Evolutionary conservation across 805 yeast genomes (phyloP), one percentile per base, ranked within the genome.

Genomic region (Candida verbasci): DNA sequence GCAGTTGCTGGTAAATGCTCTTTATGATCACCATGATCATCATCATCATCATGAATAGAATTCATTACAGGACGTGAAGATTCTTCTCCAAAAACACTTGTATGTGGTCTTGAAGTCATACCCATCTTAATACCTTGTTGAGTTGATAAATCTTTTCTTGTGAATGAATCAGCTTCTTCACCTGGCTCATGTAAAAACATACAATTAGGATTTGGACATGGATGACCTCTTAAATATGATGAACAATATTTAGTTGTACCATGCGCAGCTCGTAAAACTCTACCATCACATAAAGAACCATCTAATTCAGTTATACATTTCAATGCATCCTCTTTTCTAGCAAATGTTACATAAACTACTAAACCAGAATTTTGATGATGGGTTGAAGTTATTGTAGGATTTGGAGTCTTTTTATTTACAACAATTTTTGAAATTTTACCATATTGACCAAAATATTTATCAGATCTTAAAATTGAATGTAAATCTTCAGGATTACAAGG

Each of bases 181-280:
- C 99, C 98, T 6, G 98, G 98, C 62, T 93, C 98, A 59, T 93
- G 99, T 52, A 93, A 72, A 53, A 93, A 93, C 98, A 93, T 93
- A 72, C 99, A 93, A 55, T 88, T 87, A 44, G 97, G 97, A 62
- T 93, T 93, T 41, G 96, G 98, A 65, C 99, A 93, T 8, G 93
- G 82, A 57, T 86, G 94, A 24, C 96, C 97, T 48, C 97, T 75
- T 45, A 93, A 67, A 56, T 93, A 93, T 3, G 95, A 83, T n/a
- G 96, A 86, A 60, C 99, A 93, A 66, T 93, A 93, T 61, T 93
- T 93, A 9, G 99, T 93, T 4, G 98, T 93, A 56, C 99, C 99
- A 59, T 89, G 95, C 0, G 97, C 97, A 11, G 98, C 98, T 43
- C 91, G 74, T 44, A 93, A 71, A 23, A 83, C 72, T 52, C 88